Base-by-base conservation (phyloP, 441 rosid species). In the Euphorbia schlechtendalii region DNA sequence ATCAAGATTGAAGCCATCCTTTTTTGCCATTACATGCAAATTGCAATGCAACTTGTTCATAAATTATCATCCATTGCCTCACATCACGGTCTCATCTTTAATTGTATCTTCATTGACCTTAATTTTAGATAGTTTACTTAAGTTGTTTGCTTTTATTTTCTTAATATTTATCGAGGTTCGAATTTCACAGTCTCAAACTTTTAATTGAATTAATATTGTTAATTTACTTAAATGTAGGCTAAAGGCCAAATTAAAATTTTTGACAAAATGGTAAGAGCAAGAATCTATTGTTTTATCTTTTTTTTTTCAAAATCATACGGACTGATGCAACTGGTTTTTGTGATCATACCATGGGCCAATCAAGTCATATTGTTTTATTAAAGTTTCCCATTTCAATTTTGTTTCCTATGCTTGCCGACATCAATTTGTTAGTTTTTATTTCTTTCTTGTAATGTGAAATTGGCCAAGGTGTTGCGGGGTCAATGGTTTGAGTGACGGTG, bases 401-500 rank as follows among this genome's bases (percentile, higher is more conserved):
- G 2, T 15, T 2, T 36, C 24, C 2, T 25, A 2, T 30, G 10
- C 5, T 51, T 15, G 5, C 10, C 32, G 34, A 32, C 36, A 8
- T 24, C 24, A 46, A 51, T 28, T 10, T 3, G 17, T 11, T 40
- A 34, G 2, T 18, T 45, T 21, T 20, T 14, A 15, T 46, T 38
- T 43, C 15, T 25, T 21, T 38, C 1, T 8, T 38, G 5, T 17
- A 34, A 13, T 41, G 43, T 30, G n/a, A 28, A n/a, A 11, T 11
- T 24, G n/a, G 18, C 5, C 9, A 22, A 38, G 61, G 45, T 36
- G 11, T 32, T 64, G 67, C 52, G 59, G 59, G 34, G 58, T 51
- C 48, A 25, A 5, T 5, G 38, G 15, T 14, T 27, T 24, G 65
- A 46, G 27, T 25, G 3, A 5, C 18, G 21, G 21, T 32, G 34